Evolutionary conservation across 495 filamentous ascomycete genomes (phyloP).

Genomic region (Penicillium cinerascens): DNA sequence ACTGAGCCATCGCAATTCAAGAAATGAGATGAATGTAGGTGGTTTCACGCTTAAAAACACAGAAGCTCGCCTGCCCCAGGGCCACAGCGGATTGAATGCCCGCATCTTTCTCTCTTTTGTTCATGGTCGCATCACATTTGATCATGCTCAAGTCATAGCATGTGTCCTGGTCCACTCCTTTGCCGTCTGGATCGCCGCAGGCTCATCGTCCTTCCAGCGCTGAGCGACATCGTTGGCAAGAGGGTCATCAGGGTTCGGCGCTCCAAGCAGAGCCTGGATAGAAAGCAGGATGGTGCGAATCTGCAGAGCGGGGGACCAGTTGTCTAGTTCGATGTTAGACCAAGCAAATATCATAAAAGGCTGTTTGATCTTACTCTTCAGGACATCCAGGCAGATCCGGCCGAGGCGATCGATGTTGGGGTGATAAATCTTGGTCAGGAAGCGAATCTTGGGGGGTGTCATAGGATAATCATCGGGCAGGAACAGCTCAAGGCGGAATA

Average conservation of each 20-base stretch:
- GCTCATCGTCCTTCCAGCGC: slow-evolving; percentile 93
- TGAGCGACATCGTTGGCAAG: slow-evolving; percentile 97
- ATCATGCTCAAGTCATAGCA: slow-evolving; percentile 52
- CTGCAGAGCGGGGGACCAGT: slow-evolving; percentile 98
- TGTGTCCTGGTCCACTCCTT: slow-evolving; percentile 83
- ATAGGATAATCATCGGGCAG: slow-evolving; percentile 99
- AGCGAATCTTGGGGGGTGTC: slow-evolving; percentile 97
- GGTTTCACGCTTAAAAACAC: slow-evolving; percentile 12
- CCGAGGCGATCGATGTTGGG: slow-evolving; percentile 98
- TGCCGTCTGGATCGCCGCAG: slow-evolving; percentile 83
- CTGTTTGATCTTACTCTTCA: slow-evolving; percentile 71
- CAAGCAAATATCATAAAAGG: not conserved
- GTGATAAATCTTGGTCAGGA: slow-evolving; percentile 98
- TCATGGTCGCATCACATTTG: slow-evolving; percentile 40
- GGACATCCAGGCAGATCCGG: slow-evolving; percentile 92
- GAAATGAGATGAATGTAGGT: not conserved
- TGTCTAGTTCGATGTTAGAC: slow-evolving; percentile 56
- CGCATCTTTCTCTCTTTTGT: slow-evolving; percentile 7
- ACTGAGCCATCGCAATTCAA: slow-evolving; percentile 3
- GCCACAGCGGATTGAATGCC: not conserved
- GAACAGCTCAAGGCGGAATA: slow-evolving; percentile 97
- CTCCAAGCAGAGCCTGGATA: slow-evolving; percentile 93
- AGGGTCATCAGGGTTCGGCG: slow-evolving; percentile 96
- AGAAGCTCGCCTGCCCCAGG: slow-evolving; percentile 4
- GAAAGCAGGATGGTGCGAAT: slow-evolving; percentile 97